Conservation (phyloP, 139 green algal genomes). For the Picochlorum sp. region DNA sequence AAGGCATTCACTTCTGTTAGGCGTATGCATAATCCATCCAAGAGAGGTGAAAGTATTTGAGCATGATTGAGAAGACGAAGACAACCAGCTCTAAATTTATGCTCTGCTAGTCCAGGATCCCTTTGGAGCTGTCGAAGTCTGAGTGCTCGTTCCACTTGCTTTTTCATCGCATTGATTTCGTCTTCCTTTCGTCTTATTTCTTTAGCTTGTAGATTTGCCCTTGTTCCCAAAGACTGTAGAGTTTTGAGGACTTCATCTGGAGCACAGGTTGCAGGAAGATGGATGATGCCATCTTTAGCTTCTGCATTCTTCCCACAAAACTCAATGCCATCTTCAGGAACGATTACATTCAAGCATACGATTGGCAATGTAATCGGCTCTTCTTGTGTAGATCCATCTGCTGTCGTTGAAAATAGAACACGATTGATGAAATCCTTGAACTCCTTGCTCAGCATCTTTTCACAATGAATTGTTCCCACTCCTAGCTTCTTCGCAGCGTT, state of each 20-base stretch:
- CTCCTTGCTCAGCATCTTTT: too few species aligned
- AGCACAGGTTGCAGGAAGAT: background rate
- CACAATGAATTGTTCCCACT: too few species aligned
- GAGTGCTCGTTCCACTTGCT: constrained; percentile 19
- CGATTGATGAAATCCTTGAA: too few species aligned
- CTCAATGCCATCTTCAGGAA: background rate
- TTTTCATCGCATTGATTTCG: constrained; percentile 11
- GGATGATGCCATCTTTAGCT: constrained; percentile 2
- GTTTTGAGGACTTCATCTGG: background rate
- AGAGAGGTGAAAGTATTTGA: constrained; percentile 21
- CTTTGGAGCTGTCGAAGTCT: constrained; percentile 27
- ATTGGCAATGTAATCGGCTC: background rate
- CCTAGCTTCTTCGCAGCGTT: too few species aligned
- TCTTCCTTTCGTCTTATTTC: background rate
- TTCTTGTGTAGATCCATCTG: background rate
- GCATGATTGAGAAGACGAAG: constrained; percentile 30
- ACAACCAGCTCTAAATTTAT: constrained; percentile 22
- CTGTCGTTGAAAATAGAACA: too few species aligned
- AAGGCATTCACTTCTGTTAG: constrained; percentile 35
- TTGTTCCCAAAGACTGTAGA: background rate
- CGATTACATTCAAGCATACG: background rate
- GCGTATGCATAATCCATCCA: constrained; percentile 35
- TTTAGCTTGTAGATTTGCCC: background rate
- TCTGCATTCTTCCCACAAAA: background rate
- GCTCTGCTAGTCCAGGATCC: constrained; percentile 18